Percentiles rank a stretch among this genome's conserved stretches.
Evolutionary conservation across 1,139 yeast genomes (phyloP).

Genomic region (Kazachstania sp.): DNA sequence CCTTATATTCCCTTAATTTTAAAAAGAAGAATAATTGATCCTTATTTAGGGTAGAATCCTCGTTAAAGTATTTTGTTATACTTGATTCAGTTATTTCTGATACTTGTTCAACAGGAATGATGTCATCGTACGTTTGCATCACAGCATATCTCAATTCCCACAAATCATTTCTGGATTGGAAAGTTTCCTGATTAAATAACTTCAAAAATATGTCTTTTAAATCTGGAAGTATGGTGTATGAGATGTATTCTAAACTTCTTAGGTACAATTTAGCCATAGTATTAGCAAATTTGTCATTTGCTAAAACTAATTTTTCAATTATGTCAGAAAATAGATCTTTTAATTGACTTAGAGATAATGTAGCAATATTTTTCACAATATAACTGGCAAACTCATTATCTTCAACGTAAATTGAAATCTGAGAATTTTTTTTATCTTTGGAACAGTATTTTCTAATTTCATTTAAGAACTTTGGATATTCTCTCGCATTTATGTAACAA

Average conservation of each 20-base stretch:
- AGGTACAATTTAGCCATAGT: conserved; percentile 13
- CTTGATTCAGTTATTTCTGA: conserved; percentile 1
- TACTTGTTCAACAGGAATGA: conserved; percentile 23
- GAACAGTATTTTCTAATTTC: conserved; percentile 39
- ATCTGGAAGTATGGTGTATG: conserved; percentile 18
- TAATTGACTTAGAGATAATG: conserved; percentile 44
- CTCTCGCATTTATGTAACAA: conserved; percentile 53
- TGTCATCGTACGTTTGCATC: conserved; percentile 43
- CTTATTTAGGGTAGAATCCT: conserved; percentile 5
- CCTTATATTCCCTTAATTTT: conserved; percentile 41
- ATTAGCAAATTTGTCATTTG: conserved; percentile 5
- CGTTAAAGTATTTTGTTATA: background rate
- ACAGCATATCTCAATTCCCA: conserved; percentile 45
- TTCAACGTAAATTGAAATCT: conserved; percentile 23
- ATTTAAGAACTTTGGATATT: conserved; percentile 42
- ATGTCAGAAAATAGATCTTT: conserved; percentile 9
- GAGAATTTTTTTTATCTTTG: conserved; percentile 2
- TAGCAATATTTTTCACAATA: conserved; percentile 37
- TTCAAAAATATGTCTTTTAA: conserved; percentile 21
- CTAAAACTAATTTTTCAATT: conserved; percentile 11
- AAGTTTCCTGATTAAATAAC: conserved; percentile 19
- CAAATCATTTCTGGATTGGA: conserved; percentile 15
- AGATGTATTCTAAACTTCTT: conserved; percentile 16
- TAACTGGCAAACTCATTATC: conserved; percentile 29
- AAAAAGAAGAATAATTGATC: conserved; percentile 37